phyloP scores from a whole-genome alignment of 2,329 filamentous ascomycete species.

The Colletotrichum sublineola region DNA sequence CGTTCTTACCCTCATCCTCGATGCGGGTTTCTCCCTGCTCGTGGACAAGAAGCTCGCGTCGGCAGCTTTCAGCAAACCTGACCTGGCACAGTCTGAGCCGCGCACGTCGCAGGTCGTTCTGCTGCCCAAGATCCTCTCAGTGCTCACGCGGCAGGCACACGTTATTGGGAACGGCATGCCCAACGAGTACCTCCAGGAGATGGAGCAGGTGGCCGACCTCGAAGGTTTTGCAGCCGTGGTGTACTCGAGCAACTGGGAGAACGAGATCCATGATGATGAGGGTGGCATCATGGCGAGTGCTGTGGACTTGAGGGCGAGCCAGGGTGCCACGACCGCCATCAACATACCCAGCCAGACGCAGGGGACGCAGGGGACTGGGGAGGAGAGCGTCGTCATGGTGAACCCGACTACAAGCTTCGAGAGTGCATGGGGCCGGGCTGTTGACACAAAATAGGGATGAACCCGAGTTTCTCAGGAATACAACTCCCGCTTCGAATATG shows the following conservation, averaged over 20 bases:
- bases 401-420: conserved; percentile 69
- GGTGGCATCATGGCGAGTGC: conserved; percentile 54
- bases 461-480: background rate
- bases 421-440: conserved; percentile 77
- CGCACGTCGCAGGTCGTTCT: conserved; percentile 70
- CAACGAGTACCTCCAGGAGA: conserved; percentile 78
- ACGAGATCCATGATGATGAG: conserved; percentile 67
- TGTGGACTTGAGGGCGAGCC: conserved; percentile 49
- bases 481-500: background rate
- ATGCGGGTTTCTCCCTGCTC: conserved; percentile 87
- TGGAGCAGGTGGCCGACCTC: conserved; percentile 82
- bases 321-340: conserved; percentile 43
- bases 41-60: conserved; percentile 85
- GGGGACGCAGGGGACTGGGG: conserved; percentile 48
- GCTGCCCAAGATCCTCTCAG: conserved; percentile 89
- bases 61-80: conserved; percentile 79
- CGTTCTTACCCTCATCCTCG: conserved; percentile 87
- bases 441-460: conserved; percentile 52
- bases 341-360: conserved; percentile 42
- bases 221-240: conserved; percentile 90
- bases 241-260: conserved; percentile 87
- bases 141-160: conserved; percentile 92
- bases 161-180: conserved; percentile 84
- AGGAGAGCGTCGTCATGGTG: conserved; percentile 69
- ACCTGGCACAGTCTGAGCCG: conserved; percentile 38